Evolutionary conservation across 164 flowering plant species (phyloP).

Genomic region (Vitis labrusca): DNA sequence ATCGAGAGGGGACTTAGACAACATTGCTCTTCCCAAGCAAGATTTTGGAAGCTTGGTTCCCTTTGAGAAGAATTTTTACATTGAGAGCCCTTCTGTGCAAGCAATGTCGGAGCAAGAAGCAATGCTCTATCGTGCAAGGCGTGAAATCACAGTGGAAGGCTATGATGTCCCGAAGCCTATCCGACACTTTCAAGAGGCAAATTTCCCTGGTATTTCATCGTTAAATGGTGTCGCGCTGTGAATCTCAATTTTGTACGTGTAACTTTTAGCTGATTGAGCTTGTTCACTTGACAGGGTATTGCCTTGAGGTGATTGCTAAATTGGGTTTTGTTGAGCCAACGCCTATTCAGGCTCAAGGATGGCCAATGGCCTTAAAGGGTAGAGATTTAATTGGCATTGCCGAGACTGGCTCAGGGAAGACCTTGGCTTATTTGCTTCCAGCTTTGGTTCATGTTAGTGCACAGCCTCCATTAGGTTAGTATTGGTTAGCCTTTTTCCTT

Average conservation of each 20-base stretch:
- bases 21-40: slow-evolving; percentile 70
- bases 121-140: slow-evolving; percentile 46
- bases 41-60: slow-evolving; percentile 75
- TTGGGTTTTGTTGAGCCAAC: slow-evolving; percentile 97
- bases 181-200: slow-evolving; percentile 72
- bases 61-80: slow-evolving; percentile 85
- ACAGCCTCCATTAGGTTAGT: slow-evolving; percentile 87
- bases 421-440: slow-evolving; percentile 88
- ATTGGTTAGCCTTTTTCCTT: neutral
- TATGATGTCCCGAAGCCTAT: slow-evolving; percentile 85
- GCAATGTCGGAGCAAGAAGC: slow-evolving; percentile 86
- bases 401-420: slow-evolving; percentile 99
- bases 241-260: neutral
- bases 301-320: slow-evolving; percentile 76
- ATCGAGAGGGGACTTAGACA: slow-evolving; percentile 58
- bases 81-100: slow-evolving; percentile 64
- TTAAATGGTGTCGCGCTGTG: neutral
- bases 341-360: slow-evolving; percentile 97
- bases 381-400: slow-evolving; percentile 96
- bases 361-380: slow-evolving; percentile 99
- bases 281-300: slow-evolving; percentile 46
- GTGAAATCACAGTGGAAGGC: slow-evolving; percentile 89
- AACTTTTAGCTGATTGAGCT: slow-evolving; percentile 5
- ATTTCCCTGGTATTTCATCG: slow-evolving; percentile 67
- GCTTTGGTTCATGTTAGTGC: slow-evolving; percentile 91